Conservation (phyloP, 768 basidiomycete species). For the Daedaleopsis nitida region DNA sequence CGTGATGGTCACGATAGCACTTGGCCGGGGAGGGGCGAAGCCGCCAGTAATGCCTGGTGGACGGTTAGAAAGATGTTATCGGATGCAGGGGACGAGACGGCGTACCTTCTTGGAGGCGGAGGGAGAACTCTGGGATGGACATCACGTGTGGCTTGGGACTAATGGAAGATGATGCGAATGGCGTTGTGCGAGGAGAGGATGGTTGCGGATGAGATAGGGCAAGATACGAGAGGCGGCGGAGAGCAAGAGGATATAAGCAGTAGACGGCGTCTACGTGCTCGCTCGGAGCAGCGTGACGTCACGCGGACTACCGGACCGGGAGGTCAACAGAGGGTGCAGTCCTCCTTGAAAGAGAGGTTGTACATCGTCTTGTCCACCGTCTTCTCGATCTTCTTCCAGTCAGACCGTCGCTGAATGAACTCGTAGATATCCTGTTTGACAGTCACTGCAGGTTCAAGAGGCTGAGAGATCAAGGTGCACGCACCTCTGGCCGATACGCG, state of each 20-base stretch:
- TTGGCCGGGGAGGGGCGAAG: conserved; percentile 68
- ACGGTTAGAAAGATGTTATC: neutral
- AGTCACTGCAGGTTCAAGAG: neutral
- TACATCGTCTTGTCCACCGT: conserved; percentile 95
- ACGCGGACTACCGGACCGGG: neutral
- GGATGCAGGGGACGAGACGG: neutral
- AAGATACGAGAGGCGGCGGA: neutral
- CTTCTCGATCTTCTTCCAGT: conserved; percentile 99
- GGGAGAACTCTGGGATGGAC: conserved; percentile 53
- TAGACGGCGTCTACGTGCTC: neutral
- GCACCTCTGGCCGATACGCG: conserved; percentile 89
- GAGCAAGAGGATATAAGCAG: neutral
- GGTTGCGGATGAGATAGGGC: neutral
- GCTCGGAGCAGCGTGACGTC: conserved; percentile 11
- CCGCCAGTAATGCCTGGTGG: conserved; percentile 74
- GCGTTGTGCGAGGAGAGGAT: neutral
- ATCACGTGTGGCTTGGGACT: conserved; percentile 32
- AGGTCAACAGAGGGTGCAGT: conserved; percentile 51
- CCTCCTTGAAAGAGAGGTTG: conserved; percentile 90
- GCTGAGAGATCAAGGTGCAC: neutral
- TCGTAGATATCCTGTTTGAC: conserved; percentile 81
- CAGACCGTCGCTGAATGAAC: conserved; percentile 90
- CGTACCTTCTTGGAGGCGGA: conserved; percentile 64
- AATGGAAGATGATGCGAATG: conserved; percentile 1
- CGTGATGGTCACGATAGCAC: conserved; percentile 55